These are phyloP conservation scores for Exidia glandulosa DNA, from an alignment of 768 basidiomycete genomes.

Conservation along the genomic window DNA sequence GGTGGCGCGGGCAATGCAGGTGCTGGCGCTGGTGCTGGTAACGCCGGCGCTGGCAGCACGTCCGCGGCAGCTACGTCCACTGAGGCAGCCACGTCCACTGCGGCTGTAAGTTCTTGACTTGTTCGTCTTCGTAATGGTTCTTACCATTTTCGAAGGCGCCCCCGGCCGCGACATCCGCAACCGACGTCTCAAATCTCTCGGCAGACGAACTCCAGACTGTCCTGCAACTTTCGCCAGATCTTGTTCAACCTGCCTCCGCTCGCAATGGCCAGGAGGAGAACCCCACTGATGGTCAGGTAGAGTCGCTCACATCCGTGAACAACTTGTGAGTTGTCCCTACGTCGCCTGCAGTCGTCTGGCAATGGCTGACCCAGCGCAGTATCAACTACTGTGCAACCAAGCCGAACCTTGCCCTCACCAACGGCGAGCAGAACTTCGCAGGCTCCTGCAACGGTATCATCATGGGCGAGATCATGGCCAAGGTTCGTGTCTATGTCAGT, in stretches of 20 bases:
- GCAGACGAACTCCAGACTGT: background rate
- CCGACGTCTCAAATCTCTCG: background rate
- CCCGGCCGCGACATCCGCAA: background rate
- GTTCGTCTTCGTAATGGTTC: background rate
- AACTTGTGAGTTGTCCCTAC: constrained; percentile 14
- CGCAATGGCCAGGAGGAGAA: constrained; percentile 12
- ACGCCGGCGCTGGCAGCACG: background rate
- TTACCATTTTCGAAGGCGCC: background rate
- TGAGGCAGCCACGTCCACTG: background rate
- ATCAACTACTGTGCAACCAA: constrained; percentile 13
- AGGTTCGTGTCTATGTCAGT: too few species aligned
- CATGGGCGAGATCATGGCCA: constrained; percentile 17
- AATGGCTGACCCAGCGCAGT: background rate
- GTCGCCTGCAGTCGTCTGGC: background rate
- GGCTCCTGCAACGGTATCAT: constrained; percentile 21
- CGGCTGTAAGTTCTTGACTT: background rate
- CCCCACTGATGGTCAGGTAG: constrained; percentile 14
- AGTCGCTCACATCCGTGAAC: constrained; percentile 16
- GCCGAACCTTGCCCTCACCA: constrained; percentile 19
- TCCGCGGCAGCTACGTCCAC: background rate
- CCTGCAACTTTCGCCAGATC: background rate
- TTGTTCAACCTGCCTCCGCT: constrained; percentile 3
- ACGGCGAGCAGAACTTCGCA: constrained; percentile 18
- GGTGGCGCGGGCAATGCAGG: background rate
- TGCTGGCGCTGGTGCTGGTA: background rate